These are phyloP conservation scores for Blastobotrys attinorum DNA, from an alignment of 805 yeast species.

Conservation along the genomic window DNA sequence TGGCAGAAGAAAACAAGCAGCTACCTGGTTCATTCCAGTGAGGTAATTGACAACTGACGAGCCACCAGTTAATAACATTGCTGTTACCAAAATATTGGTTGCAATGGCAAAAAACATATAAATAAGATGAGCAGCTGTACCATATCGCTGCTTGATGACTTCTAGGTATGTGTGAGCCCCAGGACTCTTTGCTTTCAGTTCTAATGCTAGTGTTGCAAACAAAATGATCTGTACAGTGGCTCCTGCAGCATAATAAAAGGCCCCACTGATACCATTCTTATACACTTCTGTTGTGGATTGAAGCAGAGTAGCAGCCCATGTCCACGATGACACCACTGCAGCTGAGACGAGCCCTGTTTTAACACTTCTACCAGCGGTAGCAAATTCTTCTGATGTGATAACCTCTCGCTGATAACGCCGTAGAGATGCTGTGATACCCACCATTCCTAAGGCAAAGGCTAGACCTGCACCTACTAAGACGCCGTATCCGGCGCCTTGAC, in stretches of 20 bases:
- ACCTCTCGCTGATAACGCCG: conserved; percentile 77
- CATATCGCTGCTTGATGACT: conserved; percentile 74
- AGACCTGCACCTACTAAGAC: conserved; percentile 84
- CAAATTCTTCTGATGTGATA: conserved; percentile 87
- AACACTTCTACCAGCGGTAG: conserved; percentile 87
- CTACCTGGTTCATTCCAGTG: conserved; percentile 78
- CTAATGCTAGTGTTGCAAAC: conserved; percentile 81
- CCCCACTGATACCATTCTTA: conserved; percentile 69
- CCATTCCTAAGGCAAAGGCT: conserved; percentile 60
- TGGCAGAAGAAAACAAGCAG: conserved; percentile 77
- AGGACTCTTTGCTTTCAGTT: conserved; percentile 83
- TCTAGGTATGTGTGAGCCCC: conserved; percentile 88
- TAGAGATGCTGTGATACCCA: conserved; percentile 59
- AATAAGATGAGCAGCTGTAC: conserved; percentile 56
- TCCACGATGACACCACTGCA: conserved; percentile 92
- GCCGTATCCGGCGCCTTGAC: conserved; percentile 82
- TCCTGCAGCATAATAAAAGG: conserved; percentile 83
- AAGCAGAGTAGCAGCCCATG: conserved; percentile 79
- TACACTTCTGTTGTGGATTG: conserved; percentile 75
- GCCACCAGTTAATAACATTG: conserved; percentile 88
- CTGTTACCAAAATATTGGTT: conserved; percentile 83
- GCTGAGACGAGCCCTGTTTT: conserved; percentile 78
- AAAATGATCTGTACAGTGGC: conserved; percentile 83
- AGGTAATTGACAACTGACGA: conserved; percentile 72
- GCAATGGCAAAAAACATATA: conserved; percentile 71